These are phyloP conservation scores for Ricinus communis DNA, from an alignment of 345 rosid genomes.

Conservation along the genomic window DNA sequence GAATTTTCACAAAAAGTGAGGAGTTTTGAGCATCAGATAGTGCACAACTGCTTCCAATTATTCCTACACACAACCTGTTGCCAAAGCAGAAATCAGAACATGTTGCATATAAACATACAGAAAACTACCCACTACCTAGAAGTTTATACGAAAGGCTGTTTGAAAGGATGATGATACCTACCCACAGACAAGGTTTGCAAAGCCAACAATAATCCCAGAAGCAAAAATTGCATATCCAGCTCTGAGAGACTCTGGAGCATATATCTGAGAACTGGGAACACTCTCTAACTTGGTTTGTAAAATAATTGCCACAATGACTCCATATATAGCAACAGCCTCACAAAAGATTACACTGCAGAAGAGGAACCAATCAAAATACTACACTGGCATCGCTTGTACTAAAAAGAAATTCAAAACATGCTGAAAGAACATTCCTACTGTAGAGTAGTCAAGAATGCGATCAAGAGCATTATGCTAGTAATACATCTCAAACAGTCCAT, in stretches of 20 bases:
- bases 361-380: slow-evolving; percentile 6
- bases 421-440: background rate
- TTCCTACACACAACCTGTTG: slow-evolving; percentile 86
- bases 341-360: slow-evolving; percentile 90
- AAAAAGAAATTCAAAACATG: background rate
- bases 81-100: slow-evolving; percentile 5
- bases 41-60: slow-evolving; percentile 98
- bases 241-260: slow-evolving; percentile 91
- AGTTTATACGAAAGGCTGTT: background rate
- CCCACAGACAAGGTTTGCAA: slow-evolving; percentile 99
- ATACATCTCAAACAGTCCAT: background rate
- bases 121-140: background rate
- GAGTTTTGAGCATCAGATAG: slow-evolving; percentile 98
- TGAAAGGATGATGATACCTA: slow-evolving; percentile 35
- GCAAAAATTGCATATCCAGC: slow-evolving; percentile 99
- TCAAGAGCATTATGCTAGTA: no score
- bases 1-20: slow-evolving; percentile 91
- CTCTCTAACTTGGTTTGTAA: slow-evolving; percentile 95
- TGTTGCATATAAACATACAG: background rate
- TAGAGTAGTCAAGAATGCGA: no score
- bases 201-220: slow-evolving; percentile 97
- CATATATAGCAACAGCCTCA: slow-evolving; percentile 99
- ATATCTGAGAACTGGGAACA: slow-evolving; percentile 66
- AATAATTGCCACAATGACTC: slow-evolving; percentile 95
- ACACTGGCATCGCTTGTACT: slow-evolving; percentile 3